Conservation (phyloP, 2,329 filamentous ascomycete genomes). For the Fusarium marasasianum region DNA sequence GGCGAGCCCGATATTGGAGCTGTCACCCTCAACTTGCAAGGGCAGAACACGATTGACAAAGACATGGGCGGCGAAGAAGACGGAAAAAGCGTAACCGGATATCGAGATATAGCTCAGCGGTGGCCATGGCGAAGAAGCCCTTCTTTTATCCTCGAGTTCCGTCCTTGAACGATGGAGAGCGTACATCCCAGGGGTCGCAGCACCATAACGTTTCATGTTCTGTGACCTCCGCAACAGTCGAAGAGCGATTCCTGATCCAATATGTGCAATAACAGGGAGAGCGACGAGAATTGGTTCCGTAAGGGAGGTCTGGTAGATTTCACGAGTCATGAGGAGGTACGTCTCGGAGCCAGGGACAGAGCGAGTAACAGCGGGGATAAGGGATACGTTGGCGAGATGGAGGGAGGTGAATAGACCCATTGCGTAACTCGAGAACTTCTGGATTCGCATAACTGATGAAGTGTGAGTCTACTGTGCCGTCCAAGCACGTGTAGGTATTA, state of each 20-base stretch:
- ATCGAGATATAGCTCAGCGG: slow-evolving; percentile 73
- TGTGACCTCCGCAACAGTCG: slow-evolving; percentile 78
- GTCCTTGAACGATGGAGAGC: slow-evolving; percentile 48
- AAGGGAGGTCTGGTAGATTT: slow-evolving; percentile 87
- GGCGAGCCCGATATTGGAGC: slow-evolving; percentile 82
- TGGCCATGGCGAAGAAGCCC: slow-evolving; percentile 67
- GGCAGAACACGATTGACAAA: slow-evolving; percentile 81
- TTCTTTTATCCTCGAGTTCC: slow-evolving; percentile 38
- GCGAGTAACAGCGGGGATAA: slow-evolving; percentile 79
- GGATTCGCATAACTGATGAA: slow-evolving; percentile 64
- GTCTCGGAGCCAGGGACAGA: slow-evolving; percentile 80
- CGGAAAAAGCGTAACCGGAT: slow-evolving; percentile 76
- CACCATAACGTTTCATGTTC: slow-evolving; percentile 79
- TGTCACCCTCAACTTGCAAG: slow-evolving; percentile 80
- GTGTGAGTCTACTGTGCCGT: not conserved
- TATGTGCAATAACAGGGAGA: slow-evolving; percentile 77
- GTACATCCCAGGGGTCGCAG: slow-evolving; percentile 65
- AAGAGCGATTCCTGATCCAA: slow-evolving; percentile 79
- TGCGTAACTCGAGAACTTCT: slow-evolving; percentile 89
- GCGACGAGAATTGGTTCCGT: slow-evolving; percentile 83
- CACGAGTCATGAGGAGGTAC: slow-evolving; percentile 89
- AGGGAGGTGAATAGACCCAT: slow-evolving; percentile 79
- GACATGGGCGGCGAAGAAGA: slow-evolving; percentile 75
- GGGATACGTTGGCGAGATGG: slow-evolving; percentile 82
- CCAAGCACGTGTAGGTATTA: not conserved